Conservation (phyloP, 1,139 yeast genomes). For the Candida buenavistaensis region DNA sequence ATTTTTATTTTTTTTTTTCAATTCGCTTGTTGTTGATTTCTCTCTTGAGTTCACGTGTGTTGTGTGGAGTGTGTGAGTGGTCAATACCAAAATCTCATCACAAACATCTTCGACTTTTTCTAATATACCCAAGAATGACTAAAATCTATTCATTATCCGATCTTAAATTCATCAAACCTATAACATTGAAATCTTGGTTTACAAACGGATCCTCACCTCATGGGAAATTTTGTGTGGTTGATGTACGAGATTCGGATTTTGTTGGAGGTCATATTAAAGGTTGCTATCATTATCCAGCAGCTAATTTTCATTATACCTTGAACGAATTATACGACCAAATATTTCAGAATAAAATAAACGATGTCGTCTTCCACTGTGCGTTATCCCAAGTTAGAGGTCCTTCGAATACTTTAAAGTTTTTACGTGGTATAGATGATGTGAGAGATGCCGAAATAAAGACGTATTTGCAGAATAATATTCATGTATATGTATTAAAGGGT, state of each 20-base stretch:
- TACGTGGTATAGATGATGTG: conserved; percentile 50
- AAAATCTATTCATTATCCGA: conserved; percentile 26
- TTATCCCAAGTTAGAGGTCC: conserved; percentile 92
- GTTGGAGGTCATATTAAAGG: conserved; percentile 68
- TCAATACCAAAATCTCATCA: too few species aligned
- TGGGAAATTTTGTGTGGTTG: conserved; percentile 66
- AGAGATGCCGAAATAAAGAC: conserved; percentile 25
- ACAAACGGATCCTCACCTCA: conserved; percentile 31
- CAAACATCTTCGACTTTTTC: too few species aligned
- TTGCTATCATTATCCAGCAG: conserved; percentile 63
- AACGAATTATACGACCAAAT: conserved; percentile 43
- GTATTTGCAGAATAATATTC: conserved; percentile 32
- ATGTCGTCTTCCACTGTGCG: conserved; percentile 87
- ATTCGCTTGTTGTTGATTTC: too few species aligned
- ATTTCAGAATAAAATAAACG: conserved; percentile 33
- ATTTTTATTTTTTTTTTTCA: too few species aligned
- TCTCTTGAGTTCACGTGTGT: too few species aligned
- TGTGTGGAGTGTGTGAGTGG: too few species aligned
- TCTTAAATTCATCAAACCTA: conserved; percentile 45
- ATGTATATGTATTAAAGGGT: conserved; percentile 73
- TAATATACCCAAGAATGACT: too few species aligned
- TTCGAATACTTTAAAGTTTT: conserved; percentile 67
- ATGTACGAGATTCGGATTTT: conserved; percentile 82
- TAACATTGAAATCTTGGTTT: conserved; percentile 48
- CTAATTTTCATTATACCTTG: conserved; percentile 41